These are phyloP conservation scores for Cercospora sp. DNA, from an alignment of 2,329 filamentous ascomycete genomes.

Conservation along the genomic window DNA sequence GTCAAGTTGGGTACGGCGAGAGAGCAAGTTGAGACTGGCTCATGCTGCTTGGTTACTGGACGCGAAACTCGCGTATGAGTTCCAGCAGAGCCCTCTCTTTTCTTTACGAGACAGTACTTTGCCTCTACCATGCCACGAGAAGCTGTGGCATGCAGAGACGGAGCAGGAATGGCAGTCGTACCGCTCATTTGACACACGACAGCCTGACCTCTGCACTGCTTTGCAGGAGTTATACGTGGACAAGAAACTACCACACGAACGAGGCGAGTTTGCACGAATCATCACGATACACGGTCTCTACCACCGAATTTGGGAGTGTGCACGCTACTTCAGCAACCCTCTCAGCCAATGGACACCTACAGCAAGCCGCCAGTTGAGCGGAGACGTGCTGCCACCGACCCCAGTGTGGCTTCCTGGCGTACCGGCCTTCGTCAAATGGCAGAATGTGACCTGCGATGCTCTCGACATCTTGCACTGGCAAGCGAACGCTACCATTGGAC, in stretches of 20 bases:
- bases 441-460: conserved; percentile 50
- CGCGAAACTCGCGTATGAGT: conserved; percentile 29
- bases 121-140: conserved; percentile 34
- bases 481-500: conserved; percentile 55
- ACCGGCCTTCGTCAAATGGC: conserved; percentile 52
- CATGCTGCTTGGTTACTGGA: conserved; percentile 34
- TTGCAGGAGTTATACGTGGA: conserved; percentile 53
- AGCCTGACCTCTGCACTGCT: conserved; percentile 44
- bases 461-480: conserved; percentile 61
- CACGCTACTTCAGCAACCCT: conserved; percentile 47
- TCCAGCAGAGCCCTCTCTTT: conserved; percentile 21
- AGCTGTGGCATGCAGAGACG: conserved; percentile 31
- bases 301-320: conserved; percentile 53
- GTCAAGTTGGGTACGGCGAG: conserved; percentile 25
- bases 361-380: conserved; percentile 25
- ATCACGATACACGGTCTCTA: conserved; percentile 55
- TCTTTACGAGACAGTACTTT: conserved; percentile 24
- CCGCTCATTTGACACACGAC: conserved; percentile 15
- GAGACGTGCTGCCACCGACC: conserved; percentile 18
- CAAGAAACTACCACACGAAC: conserved; percentile 47
- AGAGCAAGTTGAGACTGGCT: conserved; percentile 27
- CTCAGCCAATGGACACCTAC: conserved; percentile 44
- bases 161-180: conserved; percentile 30
- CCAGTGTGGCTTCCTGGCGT: conserved; percentile 51
- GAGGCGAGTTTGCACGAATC: conserved; percentile 53